These are phyloP conservation scores for Aspergillus egyptiacus DNA, from an alignment of 495 filamentous ascomycete genomes.

Conservation along the genomic window DNA sequence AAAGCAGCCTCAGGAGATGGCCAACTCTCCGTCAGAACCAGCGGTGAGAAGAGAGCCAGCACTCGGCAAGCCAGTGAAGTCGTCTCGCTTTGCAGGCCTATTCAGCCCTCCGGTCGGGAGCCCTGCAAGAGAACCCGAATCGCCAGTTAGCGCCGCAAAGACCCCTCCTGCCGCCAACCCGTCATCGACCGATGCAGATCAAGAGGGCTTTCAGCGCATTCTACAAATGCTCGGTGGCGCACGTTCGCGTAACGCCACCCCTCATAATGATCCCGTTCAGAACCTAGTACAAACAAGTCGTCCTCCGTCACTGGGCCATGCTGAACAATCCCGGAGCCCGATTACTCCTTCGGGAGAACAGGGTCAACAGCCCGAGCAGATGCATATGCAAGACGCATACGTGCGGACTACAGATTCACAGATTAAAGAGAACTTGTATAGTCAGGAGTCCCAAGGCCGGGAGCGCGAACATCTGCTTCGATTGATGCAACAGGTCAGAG, in stretches of 20 bases:
- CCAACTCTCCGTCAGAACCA: conserved; percentile 10
- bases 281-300: conserved; percentile 26
- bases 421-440: conserved; percentile 28
- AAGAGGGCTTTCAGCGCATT: conserved; percentile 83
- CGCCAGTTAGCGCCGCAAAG: conserved; percentile 20
- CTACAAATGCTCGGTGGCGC: conserved; percentile 70
- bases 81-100: conserved; percentile 79
- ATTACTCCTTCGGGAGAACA: conserved; percentile 34
- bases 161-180: conserved; percentile 33
- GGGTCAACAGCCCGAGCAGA: conserved; percentile 27
- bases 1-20: conserved; percentile 23
- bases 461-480: conserved; percentile 47
- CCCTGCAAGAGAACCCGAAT: conserved; percentile 49
- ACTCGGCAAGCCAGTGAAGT: conserved; percentile 35
- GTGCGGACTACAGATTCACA: conserved; percentile 16
- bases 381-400: conserved; percentile 19
- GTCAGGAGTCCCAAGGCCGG: conserved; percentile 32
- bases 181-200: conserved; percentile 62
- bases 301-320: conserved; percentile 24
- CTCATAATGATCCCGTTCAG: conserved; percentile 32
- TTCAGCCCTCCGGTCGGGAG: conserved; percentile 62
- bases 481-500: conserved; percentile 47
- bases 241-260: conserved; percentile 38
- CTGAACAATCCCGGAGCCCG: conserved; percentile 29
- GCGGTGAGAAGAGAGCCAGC: conserved; percentile 21